Conservation (phyloP, 306 rosid species). For the Glycine soja region DNA sequence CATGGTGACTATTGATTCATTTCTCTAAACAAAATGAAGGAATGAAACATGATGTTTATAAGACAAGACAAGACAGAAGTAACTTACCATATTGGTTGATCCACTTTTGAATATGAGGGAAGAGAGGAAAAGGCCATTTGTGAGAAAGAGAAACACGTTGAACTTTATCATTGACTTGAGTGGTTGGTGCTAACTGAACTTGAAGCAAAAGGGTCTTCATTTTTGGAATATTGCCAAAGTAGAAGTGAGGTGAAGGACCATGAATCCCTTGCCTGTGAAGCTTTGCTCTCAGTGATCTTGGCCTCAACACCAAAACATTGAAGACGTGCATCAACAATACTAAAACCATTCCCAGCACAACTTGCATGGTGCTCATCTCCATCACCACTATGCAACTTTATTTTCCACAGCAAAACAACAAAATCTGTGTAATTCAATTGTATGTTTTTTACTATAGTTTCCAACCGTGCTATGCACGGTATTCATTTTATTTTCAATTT, state of each 20-base stretch:
- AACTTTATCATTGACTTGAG: background rate
- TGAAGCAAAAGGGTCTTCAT: conserved; percentile 54
- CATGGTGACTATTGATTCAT: no score
- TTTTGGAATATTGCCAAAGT: conserved; percentile 66
- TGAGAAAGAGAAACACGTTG: conserved; percentile 45
- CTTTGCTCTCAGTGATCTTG: conserved; percentile 60
- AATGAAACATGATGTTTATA: background rate
- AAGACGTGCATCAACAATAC: conserved; percentile 37
- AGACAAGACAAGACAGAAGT: background rate
- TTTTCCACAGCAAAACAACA: background rate
- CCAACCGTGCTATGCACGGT: no score
- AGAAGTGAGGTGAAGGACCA: conserved; percentile 69
- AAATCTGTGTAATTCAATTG: background rate
- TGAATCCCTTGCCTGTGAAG: conserved; percentile 68
- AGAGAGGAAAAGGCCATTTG: conserved; percentile 56
- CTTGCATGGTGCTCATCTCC: conserved; percentile 29
- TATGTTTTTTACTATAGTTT: no score
- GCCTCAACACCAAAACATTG: conserved; percentile 50
- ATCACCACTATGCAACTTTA: background rate
- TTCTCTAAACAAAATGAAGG: no score
- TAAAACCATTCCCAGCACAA: conserved; percentile 48
- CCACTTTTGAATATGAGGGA: conserved; percentile 65
- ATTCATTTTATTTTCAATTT: no score
- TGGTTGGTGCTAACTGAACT: conserved; percentile 1
- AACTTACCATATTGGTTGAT: conserved; percentile 58